Base-by-base conservation (phyloP, 2,329 filamentous ascomycete species). In the Xylaria sp. region DNA sequence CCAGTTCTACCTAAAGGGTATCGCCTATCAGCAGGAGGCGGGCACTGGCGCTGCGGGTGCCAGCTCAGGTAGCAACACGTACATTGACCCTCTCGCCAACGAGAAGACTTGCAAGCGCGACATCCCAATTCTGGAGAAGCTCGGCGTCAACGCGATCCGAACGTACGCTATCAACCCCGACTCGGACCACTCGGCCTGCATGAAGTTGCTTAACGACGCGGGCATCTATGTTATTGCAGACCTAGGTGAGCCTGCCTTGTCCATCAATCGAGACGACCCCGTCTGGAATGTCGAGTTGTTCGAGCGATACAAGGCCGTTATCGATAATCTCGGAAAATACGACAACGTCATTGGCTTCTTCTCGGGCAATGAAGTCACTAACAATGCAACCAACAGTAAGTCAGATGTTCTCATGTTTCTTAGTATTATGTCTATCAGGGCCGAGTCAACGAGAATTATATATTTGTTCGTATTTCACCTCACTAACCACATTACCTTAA, bases 271-370 rank as follows among this genome's bases (percentile, higher is more conserved):
- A 66, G 83, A 88, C 73, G 78, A 82, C 68, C 90, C 92, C 10
- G 73, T 82, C 58, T 94, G 92, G 92, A 89, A 90, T 74, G 85
- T 88, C 69, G 83, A 86, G 27, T 82, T 93, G 61, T 93, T 89
- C 80, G 79, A 83, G 22, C 89, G 89, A 71, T 94, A 94, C 83
- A 89, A 89, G 67, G 80, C 80, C 53, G 92, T 94, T 70, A 81
- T 94, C 62, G 91, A 94, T 77, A 84, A 84, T 54, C 83, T 94
- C 73, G 83, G 86, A 69, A 83, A 88, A 72, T 94, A 92, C 82
- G 85, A 85, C 77, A 94, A 94, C 80, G 86, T 88, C n/a, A 84
- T 94, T 61, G 92, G 92, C 73, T 94, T 94, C 86, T 93, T 94
- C 77, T 90, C 91, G 60, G 92, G 92, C 75, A 94, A 94, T 79